Base-by-base conservation (phyloP, 495 filamentous ascomycete genomes). In the Aspergillus steynii region DNA sequence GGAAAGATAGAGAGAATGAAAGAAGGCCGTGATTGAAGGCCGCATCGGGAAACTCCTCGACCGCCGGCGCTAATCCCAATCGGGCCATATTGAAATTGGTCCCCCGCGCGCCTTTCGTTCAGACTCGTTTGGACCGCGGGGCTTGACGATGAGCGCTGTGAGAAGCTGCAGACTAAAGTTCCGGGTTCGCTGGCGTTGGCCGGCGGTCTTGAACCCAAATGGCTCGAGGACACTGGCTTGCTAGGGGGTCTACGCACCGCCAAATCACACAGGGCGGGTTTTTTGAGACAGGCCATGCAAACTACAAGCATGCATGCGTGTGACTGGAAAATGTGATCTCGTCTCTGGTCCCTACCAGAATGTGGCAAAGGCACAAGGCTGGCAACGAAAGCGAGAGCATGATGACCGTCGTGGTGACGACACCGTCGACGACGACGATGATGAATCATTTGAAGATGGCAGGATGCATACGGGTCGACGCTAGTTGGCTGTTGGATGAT, bases 241-340 rank as follows among this genome's bases (percentile, higher is more conserved):
- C 15, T n/a, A 3, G 51, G 26, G 56, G 48, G 25, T 29, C 45
- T 25, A 50, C 32, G n/a, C 48, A 48, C 48, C 46, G 42, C 31
- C 29, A 59, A 51, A 32, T 51, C 46, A 51, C 29, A 37, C 47
- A 14, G 9, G 56, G 27, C 2, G 8, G 37, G 34, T 26, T 29
- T 14, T 25, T n/a, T 42, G 31, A 52, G 47, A 59, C 31, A 42
- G 48, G 20, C n/a, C 48, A 29, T 52, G n/a, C 56, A 52, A 58
- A 49, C 10, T 37, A 29, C 56, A 20, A 52, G 29, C 29, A 29
- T 29, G 28, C 42, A 29, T 59, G 56, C 56, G 48, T 59, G 56
- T 59, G 56, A 59, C 56, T 37, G n/a, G 56, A 29, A 52, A 59
- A 59, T 58, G 56, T 58, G 56, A 58, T 58, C 46, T 28, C 14